A percentile compares a stretch with the other conserved stretches of the same genome.
Conservation (phyloP, 805 yeast genomes). For the Kodamaea laetipori region DNA sequence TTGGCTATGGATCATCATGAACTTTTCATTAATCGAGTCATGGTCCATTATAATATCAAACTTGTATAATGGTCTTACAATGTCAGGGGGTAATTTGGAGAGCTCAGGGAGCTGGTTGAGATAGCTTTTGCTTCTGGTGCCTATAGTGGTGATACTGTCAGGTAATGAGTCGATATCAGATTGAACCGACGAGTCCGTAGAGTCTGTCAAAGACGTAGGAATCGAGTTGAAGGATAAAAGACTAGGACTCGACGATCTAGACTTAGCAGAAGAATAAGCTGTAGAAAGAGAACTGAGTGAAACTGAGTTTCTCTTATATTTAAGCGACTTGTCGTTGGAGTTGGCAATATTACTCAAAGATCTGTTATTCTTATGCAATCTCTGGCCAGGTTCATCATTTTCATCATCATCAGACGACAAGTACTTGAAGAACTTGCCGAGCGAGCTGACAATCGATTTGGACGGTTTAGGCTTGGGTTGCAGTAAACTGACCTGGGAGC, state of each 20-base stretch:
- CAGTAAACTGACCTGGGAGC: slow-evolving; percentile 3
- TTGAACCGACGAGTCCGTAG: slow-evolving; percentile 31
- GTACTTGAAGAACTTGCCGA: slow-evolving; percentile 39
- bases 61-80: slow-evolving; percentile 46
- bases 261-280: slow-evolving; percentile 29
- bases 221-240: slow-evolving; percentile 39
- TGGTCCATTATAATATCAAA: slow-evolving; percentile 50
- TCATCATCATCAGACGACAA: slow-evolving; percentile 34
- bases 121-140: slow-evolving; percentile 7
- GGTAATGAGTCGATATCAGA: slow-evolving; percentile 31
- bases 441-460: slow-evolving; percentile 32
- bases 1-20: slow-evolving; percentile 19
- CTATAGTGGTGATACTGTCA: slow-evolving; percentile 9
- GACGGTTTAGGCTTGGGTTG: slow-evolving; percentile 9
- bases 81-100: slow-evolving; percentile 44
- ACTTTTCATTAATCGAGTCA: slow-evolving; percentile 39
- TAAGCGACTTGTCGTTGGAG: slow-evolving; percentile 11
- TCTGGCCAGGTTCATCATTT: slow-evolving; percentile 10
- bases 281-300: slow-evolving; percentile 42
- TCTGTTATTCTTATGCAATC: slow-evolving; percentile 10
- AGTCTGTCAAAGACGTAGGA: slow-evolving; percentile 40
- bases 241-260: slow-evolving; percentile 42
- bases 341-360: slow-evolving; percentile 10
- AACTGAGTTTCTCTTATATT: slow-evolving; percentile 29
- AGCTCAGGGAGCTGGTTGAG: slow-evolving; percentile 39